Percentiles rank a stretch among this genome's conserved stretches.
Conservation (phyloP, 495 filamentous ascomycete species). For the Aspergillus avenaceus region DNA sequence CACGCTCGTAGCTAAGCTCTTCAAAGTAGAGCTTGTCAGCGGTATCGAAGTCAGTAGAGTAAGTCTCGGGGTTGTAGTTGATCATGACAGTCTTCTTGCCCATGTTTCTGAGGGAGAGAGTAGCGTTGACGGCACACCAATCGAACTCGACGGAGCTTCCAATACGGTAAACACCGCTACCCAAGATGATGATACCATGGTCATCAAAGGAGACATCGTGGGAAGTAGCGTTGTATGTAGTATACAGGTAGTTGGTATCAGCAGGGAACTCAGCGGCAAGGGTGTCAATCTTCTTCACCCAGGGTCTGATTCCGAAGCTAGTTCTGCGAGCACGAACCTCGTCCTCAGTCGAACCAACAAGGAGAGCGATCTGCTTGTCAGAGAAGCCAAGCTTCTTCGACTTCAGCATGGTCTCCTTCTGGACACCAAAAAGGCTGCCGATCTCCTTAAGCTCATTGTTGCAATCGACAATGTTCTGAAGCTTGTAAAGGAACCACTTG, state of each 20-base stretch:
- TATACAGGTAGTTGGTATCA: constrained; percentile 93
- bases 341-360: constrained; percentile 88
- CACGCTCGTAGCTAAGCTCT: constrained; percentile 91
- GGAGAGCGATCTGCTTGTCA: constrained; percentile 88
- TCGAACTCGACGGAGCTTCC: constrained; percentile 98
- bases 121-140: constrained; percentile 95
- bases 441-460: constrained; percentile 63
- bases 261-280: constrained; percentile 96
- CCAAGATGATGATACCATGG: constrained; percentile 90
- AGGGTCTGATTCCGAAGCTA: constrained; percentile 78
- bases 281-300: constrained; percentile 97
- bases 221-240: constrained; percentile 92
- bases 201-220: constrained; percentile 84
- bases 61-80: constrained; percentile 94
- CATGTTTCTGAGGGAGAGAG: constrained; percentile 82
- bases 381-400: constrained; percentile 93
- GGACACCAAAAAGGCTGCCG: constrained; percentile 66
- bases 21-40: constrained; percentile 95
- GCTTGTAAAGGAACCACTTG: constrained; percentile 80
- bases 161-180: constrained; percentile 96
- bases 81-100: constrained; percentile 98
- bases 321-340: constrained; percentile 78
- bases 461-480: constrained; percentile 89
- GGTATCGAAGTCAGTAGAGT: constrained; percentile 94
- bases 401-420: constrained; percentile 60